Percentiles rank a stretch among this genome's conserved stretches.
These are phyloP conservation scores for Alternaria gaisen DNA, from an alignment of 2,329 filamentous ascomycete species.

Conservation along the genomic window DNA sequence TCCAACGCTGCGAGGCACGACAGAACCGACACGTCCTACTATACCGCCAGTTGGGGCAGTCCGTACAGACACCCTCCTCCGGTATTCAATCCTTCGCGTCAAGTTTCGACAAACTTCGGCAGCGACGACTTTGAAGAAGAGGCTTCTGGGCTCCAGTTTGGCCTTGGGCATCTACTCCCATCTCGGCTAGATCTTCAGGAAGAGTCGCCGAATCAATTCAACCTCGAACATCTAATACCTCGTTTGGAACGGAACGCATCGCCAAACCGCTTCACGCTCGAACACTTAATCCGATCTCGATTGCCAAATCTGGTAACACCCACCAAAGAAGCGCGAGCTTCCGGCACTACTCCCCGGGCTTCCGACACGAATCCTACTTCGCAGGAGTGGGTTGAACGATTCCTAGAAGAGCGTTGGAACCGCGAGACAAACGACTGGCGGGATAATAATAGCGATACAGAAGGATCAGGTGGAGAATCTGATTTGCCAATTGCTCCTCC, in stretches of 20 bases:
- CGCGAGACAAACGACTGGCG: slow-evolving; percentile 82
- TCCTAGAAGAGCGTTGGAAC: slow-evolving; percentile 74
- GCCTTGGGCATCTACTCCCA: slow-evolving; percentile 51
- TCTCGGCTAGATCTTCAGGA: slow-evolving; percentile 43
- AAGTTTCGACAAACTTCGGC: slow-evolving; percentile 40
- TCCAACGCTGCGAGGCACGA: slow-evolving; percentile 46
- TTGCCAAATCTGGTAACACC: slow-evolving; percentile 42
- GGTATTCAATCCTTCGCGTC: slow-evolving; percentile 45
- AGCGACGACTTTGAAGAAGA: slow-evolving; percentile 53
- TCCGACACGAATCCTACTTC: slow-evolving; percentile 61
- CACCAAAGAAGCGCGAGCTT: slow-evolving; percentile 28
- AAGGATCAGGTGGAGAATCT: slow-evolving; percentile 31
- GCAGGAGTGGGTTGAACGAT: slow-evolving; percentile 86
- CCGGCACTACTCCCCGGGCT: slow-evolving; percentile 38
- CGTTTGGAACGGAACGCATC: slow-evolving; percentile 43
- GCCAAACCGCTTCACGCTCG: slow-evolving; percentile 49
- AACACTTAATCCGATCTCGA: slow-evolving; percentile 51
- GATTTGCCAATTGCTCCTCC: slow-evolving; percentile 30
- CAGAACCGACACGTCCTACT: slow-evolving; percentile 61
- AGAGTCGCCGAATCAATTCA: slow-evolving; percentile 48
- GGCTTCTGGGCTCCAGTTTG: slow-evolving; percentile 49
- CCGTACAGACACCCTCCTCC: slow-evolving; percentile 77
- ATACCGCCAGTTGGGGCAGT: slow-evolving; percentile 89
- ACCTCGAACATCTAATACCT: slow-evolving; percentile 52
- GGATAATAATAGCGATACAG: slow-evolving; percentile 75